These are phyloP conservation scores for Cajanus cajan DNA, from an alignment of 306 rosid genomes.

Conservation along the genomic window DNA sequence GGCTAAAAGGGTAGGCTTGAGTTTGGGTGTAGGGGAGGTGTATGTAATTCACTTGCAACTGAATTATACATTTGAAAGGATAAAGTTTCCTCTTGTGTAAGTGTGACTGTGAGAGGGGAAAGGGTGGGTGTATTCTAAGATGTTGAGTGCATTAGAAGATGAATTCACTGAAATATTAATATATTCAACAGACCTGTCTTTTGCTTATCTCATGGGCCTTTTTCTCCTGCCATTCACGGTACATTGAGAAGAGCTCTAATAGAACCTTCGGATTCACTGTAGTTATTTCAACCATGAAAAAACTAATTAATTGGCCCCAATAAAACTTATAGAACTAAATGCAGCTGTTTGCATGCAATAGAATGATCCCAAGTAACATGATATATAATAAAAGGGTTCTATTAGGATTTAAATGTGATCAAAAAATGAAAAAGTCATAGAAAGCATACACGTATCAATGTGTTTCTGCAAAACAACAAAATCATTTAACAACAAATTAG, in stretches of 20 bases:
- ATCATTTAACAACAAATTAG: background rate
- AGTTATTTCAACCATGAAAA: conserved; percentile 45
- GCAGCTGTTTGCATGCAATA: conserved; percentile 1
- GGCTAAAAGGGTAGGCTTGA: conserved; percentile 6
- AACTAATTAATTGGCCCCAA: conserved; percentile 12
- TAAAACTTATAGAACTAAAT: background rate
- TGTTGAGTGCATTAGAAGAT: conserved; percentile 1
- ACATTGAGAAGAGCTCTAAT: conserved; percentile 81
- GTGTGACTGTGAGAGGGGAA: background rate
- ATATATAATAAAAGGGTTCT: conserved; percentile 7
- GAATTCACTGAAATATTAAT: background rate
- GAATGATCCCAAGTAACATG: conserved; percentile 3
- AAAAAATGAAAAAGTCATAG: background rate
- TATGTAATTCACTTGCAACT: background rate
- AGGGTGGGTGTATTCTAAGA: background rate
- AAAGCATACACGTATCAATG: background rate
- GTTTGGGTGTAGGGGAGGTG: background rate
- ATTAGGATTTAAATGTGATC: background rate
- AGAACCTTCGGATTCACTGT: conserved; percentile 77
- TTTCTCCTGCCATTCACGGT: conserved; percentile 77
- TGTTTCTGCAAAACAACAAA: conserved; percentile 6
- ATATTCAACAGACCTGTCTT: conserved; percentile 63
- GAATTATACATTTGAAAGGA: background rate
- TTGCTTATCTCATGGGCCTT: conserved; percentile 63
- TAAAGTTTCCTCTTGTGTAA: background rate